Base-by-base conservation (phyloP, 1,284 basidiomycete genomes). In the Anthracocystis walkeri region DNA sequence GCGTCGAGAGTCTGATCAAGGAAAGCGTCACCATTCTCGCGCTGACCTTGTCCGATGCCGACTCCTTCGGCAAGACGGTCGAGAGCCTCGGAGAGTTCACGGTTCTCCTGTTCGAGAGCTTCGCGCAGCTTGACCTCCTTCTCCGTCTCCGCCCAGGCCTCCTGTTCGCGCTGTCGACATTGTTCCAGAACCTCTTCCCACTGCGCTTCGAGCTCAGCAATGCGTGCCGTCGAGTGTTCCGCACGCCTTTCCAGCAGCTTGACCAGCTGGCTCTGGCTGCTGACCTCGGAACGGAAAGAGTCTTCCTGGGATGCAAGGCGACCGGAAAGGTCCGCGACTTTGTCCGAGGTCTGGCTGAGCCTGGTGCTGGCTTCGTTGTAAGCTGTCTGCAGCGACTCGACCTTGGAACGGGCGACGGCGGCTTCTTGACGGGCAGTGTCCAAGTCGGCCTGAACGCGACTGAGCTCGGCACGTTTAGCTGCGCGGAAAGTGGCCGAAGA, bases 181-280 rank as follows among this genome's bases (percentile, higher is more conserved):
- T 90, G 89, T 44, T 91, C 90, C 10, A 90, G 89, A 6, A 93
- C 89, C 16, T 87, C 88, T 33, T 90, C 90, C 90, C 91, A 94
- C 73, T 94, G 91, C 52, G 87, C 87, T 85, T 95, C 93, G 66
- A 95, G 90, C 50, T 88, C 87, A 40, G 92, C 90, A 3, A 94
- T 90, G 53, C 93, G 89, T 42, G 89, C 88, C 85, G 92, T 92
- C 16, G 92, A 89, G 74, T 93, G 90, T 46, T 89, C 89, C 84
- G 94, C 93, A 31, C 93, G 89, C 67, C 91, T 91, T 82, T 95
- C 92, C 88, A 95, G 90, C 87, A 94, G 89, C 18, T 88, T 87
- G 20, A 93, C 90, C 18, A 95, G 87, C 42, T 92, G 88, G 62
- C 90, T 89, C 75, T 94, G 87, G 16, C 90, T 90, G 31, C 88